Base-by-base conservation (phyloP, 2,329 filamentous ascomycete genomes). In the Nannizziopsis arthrosporioides region DNA sequence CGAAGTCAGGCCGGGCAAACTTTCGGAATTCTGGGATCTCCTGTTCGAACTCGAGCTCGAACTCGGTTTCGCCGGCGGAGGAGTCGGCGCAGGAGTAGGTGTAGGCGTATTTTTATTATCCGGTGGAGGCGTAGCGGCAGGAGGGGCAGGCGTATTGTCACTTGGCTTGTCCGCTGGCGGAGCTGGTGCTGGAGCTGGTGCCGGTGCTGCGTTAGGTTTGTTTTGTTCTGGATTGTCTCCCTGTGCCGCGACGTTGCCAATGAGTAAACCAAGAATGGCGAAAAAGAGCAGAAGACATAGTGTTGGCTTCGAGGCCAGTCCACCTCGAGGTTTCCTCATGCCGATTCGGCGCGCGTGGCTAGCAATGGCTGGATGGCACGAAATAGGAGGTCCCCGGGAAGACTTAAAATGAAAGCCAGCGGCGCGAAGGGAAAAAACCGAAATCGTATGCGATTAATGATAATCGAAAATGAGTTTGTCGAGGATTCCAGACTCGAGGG, bases 131-230 rank as follows among this genome's bases (percentile, higher is more conserved):
- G 31, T 32, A n/a, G 40, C 31, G 9, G 32, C 32, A 2, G 35
- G 19, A n/a, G 36, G 44, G 2, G 36, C 10, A 11, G 43, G 43
- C 5, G 8, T 36, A n/a, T 38, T 30, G 18, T 34, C 10, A 10
- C 38, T 19, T 2, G 43, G 18, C 17, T 39, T 38, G 10, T 42
- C 31, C 15, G 37, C 42, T 22, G 49, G 49, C 19, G 40, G 30
- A 45, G 56, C 54, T 43, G 56, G 55, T 44, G 56, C 54, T 19
- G 54, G 52, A 5, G 52, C 32, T 8, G 47, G 32, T 18, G 48
- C 44, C 39, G 54, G 42, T 59, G 58, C 53, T 47, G 14, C 3
- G 17, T 32, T 11, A 17, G 38, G 15, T 46, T 11, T 34, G 42
- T 22, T 14, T 31, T 27, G 12, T 7, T 53, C 31, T 31, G 46